phyloP scores from a whole-genome alignment of 2,329 filamentous ascomycete genomes.

The Calonectria hongkongensis region DNA sequence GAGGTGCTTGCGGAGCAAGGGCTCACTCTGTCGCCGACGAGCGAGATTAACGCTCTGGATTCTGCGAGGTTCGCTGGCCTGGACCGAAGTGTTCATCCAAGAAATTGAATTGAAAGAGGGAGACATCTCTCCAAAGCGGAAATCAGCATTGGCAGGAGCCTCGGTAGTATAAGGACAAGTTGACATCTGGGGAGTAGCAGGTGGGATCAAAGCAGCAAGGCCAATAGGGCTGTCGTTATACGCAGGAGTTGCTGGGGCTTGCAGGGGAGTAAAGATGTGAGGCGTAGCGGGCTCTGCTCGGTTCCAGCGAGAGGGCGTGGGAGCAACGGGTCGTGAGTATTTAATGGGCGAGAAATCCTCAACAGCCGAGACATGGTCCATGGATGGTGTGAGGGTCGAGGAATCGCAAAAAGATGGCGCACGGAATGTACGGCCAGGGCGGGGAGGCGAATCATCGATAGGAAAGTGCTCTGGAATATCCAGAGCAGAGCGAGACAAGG shows the following conservation, averaged over 20 bases:
- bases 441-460: slow-evolving; percentile 41
- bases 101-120: slow-evolving; percentile 54
- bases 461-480: slow-evolving; percentile 20
- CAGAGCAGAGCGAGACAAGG: slow-evolving; percentile 34
- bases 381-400: slow-evolving; percentile 40
- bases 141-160: slow-evolving; percentile 40
- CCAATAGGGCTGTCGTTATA: slow-evolving; percentile 46
- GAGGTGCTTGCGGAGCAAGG: slow-evolving; percentile 55
- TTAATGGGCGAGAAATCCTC: slow-evolving; percentile 47
- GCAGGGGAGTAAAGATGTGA: slow-evolving; percentile 42
- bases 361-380: slow-evolving; percentile 34
- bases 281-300: slow-evolving; percentile 51
- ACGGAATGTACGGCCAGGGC: slow-evolving; percentile 46
- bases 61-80: slow-evolving; percentile 48
- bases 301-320: slow-evolving; percentile 56
- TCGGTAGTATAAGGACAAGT: slow-evolving; percentile 36
- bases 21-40: slow-evolving; percentile 60
- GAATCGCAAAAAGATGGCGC: slow-evolving; percentile 47
- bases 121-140: slow-evolving; percentile 56
- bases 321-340: slow-evolving; percentile 53
- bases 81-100: slow-evolving; percentile 52
- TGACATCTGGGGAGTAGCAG: slow-evolving; percentile 43
- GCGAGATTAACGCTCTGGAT: slow-evolving; percentile 49
- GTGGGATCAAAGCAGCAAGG: slow-evolving; percentile 45
- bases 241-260: slow-evolving; percentile 29